Conservation (phyloP, 805 yeast species). For the Ogataea parapolymorpha region DNA sequence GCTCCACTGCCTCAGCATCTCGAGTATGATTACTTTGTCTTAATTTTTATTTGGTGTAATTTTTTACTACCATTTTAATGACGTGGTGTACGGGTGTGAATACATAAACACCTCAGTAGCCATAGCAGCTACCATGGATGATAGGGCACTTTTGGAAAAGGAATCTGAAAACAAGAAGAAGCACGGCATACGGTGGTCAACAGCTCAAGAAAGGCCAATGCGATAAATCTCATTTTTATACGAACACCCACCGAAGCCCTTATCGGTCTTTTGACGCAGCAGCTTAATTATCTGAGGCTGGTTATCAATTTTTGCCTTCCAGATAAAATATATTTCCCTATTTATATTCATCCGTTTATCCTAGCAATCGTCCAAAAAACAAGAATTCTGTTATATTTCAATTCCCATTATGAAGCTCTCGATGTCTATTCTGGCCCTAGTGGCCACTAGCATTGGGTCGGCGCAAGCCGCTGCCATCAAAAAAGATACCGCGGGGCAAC, state of each 20-base stretch:
- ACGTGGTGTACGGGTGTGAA: constrained; percentile 3
- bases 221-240: too few species aligned
- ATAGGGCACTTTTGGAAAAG: too few species aligned
- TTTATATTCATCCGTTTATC: background rate
- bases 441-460: constrained; percentile 6
- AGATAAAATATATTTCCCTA: background rate
- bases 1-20: background rate
- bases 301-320: constrained; percentile 10
- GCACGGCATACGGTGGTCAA: too few species aligned
- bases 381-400: background rate
- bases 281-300: constrained; percentile 1
- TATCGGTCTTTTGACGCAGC: background rate
- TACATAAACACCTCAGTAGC: too few species aligned
- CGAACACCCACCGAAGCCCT: background rate
- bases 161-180: too few species aligned
- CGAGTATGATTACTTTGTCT: constrained; percentile 2
- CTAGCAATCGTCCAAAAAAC: constrained; percentile 2
- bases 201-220: too few species aligned
- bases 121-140: too few species aligned
- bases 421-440: constrained; percentile 8
- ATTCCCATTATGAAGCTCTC: constrained; percentile 6
- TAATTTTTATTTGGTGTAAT: constrained; percentile 1
- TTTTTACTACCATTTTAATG: background rate
- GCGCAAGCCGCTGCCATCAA: constrained; percentile 9
- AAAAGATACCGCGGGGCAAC: constrained; percentile 6